Evolutionary conservation across 2,329 filamentous ascomycete species (phyloP), one percentile per base, ranked within the genome.

Genomic region (Verticillium nonalfalfae): DNA sequence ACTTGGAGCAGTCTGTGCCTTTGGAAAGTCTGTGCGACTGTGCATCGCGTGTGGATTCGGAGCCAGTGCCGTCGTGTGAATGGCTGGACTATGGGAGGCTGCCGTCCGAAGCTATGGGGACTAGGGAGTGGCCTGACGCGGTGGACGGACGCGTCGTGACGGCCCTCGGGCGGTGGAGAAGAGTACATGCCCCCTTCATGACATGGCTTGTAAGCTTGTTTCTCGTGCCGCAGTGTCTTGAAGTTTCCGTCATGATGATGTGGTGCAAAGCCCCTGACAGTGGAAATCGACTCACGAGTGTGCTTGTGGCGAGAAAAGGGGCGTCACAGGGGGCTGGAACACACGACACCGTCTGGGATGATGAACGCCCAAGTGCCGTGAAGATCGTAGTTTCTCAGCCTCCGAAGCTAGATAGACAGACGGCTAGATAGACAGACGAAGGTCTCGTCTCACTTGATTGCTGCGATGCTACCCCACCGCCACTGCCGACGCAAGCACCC

Each of bases 391-490:
- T 7, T 38, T 50, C 34, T 36, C 45, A 52, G 18, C 7, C n/a
- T 52, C 45, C 10, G n/a, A 52, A 18, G 45, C 7, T 11, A 9
- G 15, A 52, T 18, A 52, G 26, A 4, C 26, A 31, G 26, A 31
- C 26, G 26, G 45, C 7, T 11, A 10, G 15, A 52, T 18, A 52
- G 18, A 52, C 6, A 21, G 45, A 36, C 35, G 35, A 36, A 52
- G 45, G n/a, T 21, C 21, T 18, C n/a, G 18, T 26, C n/a, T 52
- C 45, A 35, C 33, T 52, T 54, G 60, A 40, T 33, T 13, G 40
- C 45, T 55, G 57, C 58, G 59, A 61, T 56, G 61, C n/a, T 55
- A 59, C 57, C 60, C 38, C 57, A 52, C 55, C 57, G 61, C 59
- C 57, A 56, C 61, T 38, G n/a, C 45, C 59, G 45, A 36, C 18